Percentiles rank a stretch among this genome's conserved stretches.
Evolutionary conservation across 768 basidiomycete species (phyloP).

Genomic region (Daedaleopsis nitida): DNA sequence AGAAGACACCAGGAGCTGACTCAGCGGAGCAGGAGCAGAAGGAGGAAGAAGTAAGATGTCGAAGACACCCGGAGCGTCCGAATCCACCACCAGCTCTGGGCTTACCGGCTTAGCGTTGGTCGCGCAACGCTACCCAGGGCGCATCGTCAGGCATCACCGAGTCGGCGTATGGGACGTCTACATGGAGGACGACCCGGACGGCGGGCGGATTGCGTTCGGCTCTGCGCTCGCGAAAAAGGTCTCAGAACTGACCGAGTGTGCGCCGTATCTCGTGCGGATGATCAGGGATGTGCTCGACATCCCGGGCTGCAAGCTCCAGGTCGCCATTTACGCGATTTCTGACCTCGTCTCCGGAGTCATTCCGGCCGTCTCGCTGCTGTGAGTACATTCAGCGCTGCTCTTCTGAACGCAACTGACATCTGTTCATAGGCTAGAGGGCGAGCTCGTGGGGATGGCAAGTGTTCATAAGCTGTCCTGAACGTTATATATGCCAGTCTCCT

Average conservation of each 20-base stretch:
- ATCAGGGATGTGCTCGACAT: constrained; percentile 59
- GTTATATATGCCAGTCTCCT: background rate
- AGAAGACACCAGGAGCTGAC: too few relatives aligned
- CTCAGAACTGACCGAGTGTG: constrained; percentile 46
- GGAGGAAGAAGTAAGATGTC: too few relatives aligned
- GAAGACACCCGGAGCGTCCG: too few relatives aligned
- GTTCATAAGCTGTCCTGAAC: background rate
- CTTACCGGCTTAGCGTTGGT: background rate
- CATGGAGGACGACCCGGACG: constrained; percentile 49
- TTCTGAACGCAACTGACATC: background rate
- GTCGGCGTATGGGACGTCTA: constrained; percentile 81
- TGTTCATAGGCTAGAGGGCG: constrained; percentile 57
- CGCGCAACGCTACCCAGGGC: background rate
- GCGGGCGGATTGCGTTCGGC: constrained; percentile 41
- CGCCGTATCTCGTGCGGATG: constrained; percentile 70
- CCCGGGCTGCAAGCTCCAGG: constrained; percentile 48
- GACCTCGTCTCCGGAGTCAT: constrained; percentile 49
- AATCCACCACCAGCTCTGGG: too few relatives aligned
- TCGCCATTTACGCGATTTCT: constrained; percentile 46
- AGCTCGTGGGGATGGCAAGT: constrained; percentile 64
- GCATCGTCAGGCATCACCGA: constrained; percentile 52
- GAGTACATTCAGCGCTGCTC: constrained; percentile 9
- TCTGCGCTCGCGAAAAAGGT: constrained; percentile 49
- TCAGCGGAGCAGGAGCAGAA: too few relatives aligned
- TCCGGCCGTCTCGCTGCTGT: constrained; percentile 67